Base-by-base conservation (phyloP, 1,139 yeast species). In the Suhomyces chickasaworum region DNA sequence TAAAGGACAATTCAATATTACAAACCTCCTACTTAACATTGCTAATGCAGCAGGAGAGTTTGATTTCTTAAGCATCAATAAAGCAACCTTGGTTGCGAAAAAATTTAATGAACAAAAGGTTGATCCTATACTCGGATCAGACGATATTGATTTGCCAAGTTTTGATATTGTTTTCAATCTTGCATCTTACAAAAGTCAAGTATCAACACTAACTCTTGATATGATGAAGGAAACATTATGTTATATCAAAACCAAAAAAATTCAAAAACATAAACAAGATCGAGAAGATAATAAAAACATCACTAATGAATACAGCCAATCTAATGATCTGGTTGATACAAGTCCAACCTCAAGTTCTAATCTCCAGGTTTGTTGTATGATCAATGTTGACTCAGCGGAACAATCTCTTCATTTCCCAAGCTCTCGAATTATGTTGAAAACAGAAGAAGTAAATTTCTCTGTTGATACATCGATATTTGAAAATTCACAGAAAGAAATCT, bases 131-230 rank as follows among this genome's bases (percentile, higher is more conserved):
- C n/a, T n/a, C n/a, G 51, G 57, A 6, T 36, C 51, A 12, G 63
- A 55, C 3, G 30, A 58, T 10, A 53, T 53, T 8, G 22, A 35
- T 8, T 42, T 58, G 4, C 37, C 46, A 10, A 42, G 38, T 3
- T 37, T 54, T 4, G 63, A 59, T 10, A 39, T 57, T 2, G 44
- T 63, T 1, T 29, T 62, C 3, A 65, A 64, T 44, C 31, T 66
- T 18, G 59, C 45, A 2, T 45, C 60, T 3, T 66, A 62, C 46
- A 57, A 61, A 35, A 57, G 73, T 47, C 55, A 53, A 25, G 40
- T 69, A 2, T 57, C 71, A 0, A 45, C 56, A 1, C 29, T 60
- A 1, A 46, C 58, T 0, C 47, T 65, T 15, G 52, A 51, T 22
- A 27, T 55, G 36, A 34, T 55, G 3, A 34, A 41, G n/a, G 27